These are phyloP conservation scores for Castanopsis chinensis DNA, from an alignment of 306 rosid genomes.

Conservation along the genomic window DNA sequence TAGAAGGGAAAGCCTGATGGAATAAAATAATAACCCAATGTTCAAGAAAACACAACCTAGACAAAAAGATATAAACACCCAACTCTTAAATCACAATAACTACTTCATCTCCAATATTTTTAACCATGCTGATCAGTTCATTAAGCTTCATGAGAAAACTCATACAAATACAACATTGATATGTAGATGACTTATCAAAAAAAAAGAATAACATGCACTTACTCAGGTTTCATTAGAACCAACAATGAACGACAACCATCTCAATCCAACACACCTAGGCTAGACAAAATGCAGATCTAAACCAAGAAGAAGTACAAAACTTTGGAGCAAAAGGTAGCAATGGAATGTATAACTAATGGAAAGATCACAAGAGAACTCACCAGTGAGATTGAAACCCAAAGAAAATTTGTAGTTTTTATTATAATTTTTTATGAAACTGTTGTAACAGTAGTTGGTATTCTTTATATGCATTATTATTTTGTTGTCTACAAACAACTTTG, in stretches of 20 bases:
- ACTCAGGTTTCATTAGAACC: slow-evolving; percentile 16
- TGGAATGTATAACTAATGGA: slow-evolving; percentile 17
- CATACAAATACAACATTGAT: background rate
- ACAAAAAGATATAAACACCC: slow-evolving; percentile 18
- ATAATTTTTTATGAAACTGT: slow-evolving; percentile 24
- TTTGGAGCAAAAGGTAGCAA: slow-evolving; percentile 7
- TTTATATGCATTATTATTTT: background rate
- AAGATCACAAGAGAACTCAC: slow-evolving; percentile 19
- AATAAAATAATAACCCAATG: slow-evolving; percentile 16
- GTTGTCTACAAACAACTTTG: background rate
- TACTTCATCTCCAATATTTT: slow-evolving; percentile 21
- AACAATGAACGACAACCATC: background rate
- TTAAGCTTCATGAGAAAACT: slow-evolving; percentile 14
- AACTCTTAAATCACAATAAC: slow-evolving; percentile 30
- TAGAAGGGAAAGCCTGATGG: slow-evolving; percentile 17
- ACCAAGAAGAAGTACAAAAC: slow-evolving; percentile 8
- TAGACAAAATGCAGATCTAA: slow-evolving; percentile 47
- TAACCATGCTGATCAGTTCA: slow-evolving; percentile 19
- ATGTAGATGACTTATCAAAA: background rate
- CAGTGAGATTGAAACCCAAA: slow-evolving; percentile 21
- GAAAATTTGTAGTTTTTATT: slow-evolving; percentile 27
- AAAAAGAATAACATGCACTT: slow-evolving; percentile 14
- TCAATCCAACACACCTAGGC: slow-evolving; percentile 24
- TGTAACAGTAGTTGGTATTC: background rate
- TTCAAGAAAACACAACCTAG: slow-evolving; percentile 10